Base-by-base conservation (phyloP, 2,329 filamentous ascomycete genomes). In the Eutypa lata region DNA sequence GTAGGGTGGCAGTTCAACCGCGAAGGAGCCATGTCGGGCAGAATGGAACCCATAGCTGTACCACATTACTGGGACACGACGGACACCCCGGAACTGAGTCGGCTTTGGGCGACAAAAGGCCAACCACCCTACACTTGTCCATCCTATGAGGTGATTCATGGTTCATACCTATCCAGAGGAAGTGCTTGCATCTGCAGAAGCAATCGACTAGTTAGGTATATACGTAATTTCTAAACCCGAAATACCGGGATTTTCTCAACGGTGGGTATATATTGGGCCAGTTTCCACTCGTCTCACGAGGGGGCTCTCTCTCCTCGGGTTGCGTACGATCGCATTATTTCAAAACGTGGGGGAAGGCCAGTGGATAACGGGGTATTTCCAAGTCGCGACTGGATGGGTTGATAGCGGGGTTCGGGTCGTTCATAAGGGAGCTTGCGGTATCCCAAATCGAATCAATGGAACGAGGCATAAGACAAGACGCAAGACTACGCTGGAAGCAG, bases 271-370 rank as follows among this genome's bases (percentile, higher is more conserved):
- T 31, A 31, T 31, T 10, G 10, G 47, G 51, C 54, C 33, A 49
- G 44, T 49, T 48, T 50, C 49, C 38, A 54, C 50, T 16, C 33
- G 48, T 55, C 53, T 47, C 56, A 18, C 53, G 51, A 50, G 47
- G 31, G 51, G 48, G 10, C 26, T 31, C 26, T 31, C 26, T 60
- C 54, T 61, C 54, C 51, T 62, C 57, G 53, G 60, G 58, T 61
- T 61, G 62, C 56, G 59, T 65, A 53, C 64, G 59, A 60, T 65
- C 56, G 60, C 38, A 16, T 33, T 59, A 68, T 68, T 53, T 45
- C 53, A 66, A 62, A 73, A 73, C 71, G 71, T 73, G 72, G 72
- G 71, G 66, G 62, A 64, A 64, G 53, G 31, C 56, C 58, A 66
- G 56, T 69, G 63, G 65, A 57, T 64, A 60, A 67, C 57, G 61